Percentiles rank a stretch among this genome's conserved stretches.
Conservation (phyloP, 805 yeast genomes). For the Hanseniaspora nectarophila region DNA sequence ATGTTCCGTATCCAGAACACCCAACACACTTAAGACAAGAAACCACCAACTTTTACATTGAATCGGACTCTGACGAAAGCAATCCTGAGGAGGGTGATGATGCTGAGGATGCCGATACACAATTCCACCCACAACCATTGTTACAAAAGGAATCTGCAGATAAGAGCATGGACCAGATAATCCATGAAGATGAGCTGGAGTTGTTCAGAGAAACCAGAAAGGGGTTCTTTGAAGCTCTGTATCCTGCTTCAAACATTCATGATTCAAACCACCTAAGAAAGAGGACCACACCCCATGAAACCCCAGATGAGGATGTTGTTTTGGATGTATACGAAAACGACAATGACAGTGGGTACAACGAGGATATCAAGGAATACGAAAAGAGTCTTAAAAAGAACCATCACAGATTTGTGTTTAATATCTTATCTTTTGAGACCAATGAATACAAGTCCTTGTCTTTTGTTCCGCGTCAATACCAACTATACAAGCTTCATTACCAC, state of each 20-base stretch:
- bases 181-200: slow-evolving; percentile 1
- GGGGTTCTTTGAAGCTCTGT: slow-evolving; percentile 9
- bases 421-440: neutral
- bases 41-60: neutral
- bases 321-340: neutral
- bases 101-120: neutral
- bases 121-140: neutral
- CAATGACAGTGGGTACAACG: slow-evolving; percentile 17
- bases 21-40: no score
- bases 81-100: neutral
- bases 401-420: neutral
- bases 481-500: slow-evolving; percentile 8
- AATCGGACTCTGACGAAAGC: neutral
- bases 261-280: no score
- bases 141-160: neutral
- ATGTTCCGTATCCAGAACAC: neutral
- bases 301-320: no score
- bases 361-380: slow-evolving; percentile 13
- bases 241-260: no score
- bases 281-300: no score
- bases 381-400: slow-evolving; percentile 15
- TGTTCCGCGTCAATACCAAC: neutral
- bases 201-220: slow-evolving; percentile 11
- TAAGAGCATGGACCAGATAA: neutral
- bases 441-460: neutral